A percentile compares a stretch with the other conserved stretches of the same genome.
Evolutionary conservation across 176 grass and related monocot genomes (phyloP).

Genomic region (Lolium multiflorum): DNA sequence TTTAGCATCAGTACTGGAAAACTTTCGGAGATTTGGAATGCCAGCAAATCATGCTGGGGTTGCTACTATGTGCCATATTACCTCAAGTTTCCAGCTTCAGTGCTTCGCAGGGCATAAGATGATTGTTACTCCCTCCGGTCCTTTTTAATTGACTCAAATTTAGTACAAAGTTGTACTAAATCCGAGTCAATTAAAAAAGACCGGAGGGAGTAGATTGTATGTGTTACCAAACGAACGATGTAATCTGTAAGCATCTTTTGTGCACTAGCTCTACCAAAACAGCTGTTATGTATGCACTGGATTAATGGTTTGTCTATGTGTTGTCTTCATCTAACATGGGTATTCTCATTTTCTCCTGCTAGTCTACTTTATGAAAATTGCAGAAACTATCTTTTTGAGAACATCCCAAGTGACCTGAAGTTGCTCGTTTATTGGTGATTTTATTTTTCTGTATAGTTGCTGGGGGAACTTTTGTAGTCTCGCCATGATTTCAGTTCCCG

Average conservation of each 20-base stretch:
- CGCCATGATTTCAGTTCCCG: not conserved
- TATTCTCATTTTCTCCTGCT: not conserved
- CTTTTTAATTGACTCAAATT: no score
- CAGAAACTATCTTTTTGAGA: no score
- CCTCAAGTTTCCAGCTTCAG: not conserved
- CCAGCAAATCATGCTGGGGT: not conserved
- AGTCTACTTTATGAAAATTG: not conserved
- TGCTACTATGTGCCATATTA: not conserved
- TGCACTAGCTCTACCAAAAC: not conserved
- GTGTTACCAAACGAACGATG: not conserved
- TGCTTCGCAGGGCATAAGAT: not conserved
- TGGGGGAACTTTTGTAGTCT: no score
- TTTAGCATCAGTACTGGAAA: slow-evolving; percentile 31
- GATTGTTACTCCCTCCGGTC: no score
- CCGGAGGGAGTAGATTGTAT: not conserved
- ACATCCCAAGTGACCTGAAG: no score
- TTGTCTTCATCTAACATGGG: not conserved
- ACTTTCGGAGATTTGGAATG: not conserved
- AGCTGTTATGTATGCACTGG: not conserved
- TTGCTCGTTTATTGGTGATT: no score
- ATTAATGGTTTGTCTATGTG: not conserved
- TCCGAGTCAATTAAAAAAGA: no score
- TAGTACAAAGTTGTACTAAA: no score
- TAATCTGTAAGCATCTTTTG: not conserved
- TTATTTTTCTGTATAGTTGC: no score